A percentile compares a stretch with the other conserved stretches of the same genome.
Evolutionary conservation across 2,329 filamentous ascomycete genomes (phyloP).

Genomic region (Microdochium trichocladiopsis): DNA sequence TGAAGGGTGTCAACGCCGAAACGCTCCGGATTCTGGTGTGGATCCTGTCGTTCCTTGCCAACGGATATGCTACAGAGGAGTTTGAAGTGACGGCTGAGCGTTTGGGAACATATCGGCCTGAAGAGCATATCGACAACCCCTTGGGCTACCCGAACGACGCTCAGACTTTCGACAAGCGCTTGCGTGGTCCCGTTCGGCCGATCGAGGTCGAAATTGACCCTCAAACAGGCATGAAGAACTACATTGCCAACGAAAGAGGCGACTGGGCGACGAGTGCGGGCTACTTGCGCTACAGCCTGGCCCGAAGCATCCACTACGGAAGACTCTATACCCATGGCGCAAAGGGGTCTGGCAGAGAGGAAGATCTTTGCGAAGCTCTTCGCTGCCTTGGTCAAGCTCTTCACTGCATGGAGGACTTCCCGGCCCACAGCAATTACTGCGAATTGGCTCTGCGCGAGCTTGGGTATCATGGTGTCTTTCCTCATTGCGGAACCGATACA

Average conservation of each 20-base stretch:
- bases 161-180: constrained; percentile 69
- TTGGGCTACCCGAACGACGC: constrained; percentile 90
- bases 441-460: constrained; percentile 71
- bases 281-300: constrained; percentile 72
- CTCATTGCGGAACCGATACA: constrained; percentile 62
- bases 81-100: constrained; percentile 79
- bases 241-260: constrained; percentile 86
- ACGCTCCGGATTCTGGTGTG: constrained; percentile 75
- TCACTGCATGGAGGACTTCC: constrained; percentile 73
- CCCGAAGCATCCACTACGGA: constrained; percentile 69
- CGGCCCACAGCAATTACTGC: constrained; percentile 78
- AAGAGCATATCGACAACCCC: constrained; percentile 70
- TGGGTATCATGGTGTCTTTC: constrained; percentile 61
- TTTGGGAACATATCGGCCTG: constrained; percentile 73
- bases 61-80: constrained; percentile 79
- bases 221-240: constrained; percentile 96
- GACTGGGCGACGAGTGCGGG: constrained; percentile 86
- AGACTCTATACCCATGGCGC: constrained; percentile 65
- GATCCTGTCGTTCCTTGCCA: constrained; percentile 74
- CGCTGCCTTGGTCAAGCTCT: constrained; percentile 69
- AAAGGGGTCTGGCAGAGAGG: constrained; percentile 57
- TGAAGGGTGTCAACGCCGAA: constrained; percentile 71
- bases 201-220: constrained; percentile 67
- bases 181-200: constrained; percentile 70
- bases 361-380: constrained; percentile 73